These are phyloP conservation scores for Zasmidium angulare DNA, from an alignment of 2,329 filamentous ascomycete genomes.

Conservation along the genomic window DNA sequence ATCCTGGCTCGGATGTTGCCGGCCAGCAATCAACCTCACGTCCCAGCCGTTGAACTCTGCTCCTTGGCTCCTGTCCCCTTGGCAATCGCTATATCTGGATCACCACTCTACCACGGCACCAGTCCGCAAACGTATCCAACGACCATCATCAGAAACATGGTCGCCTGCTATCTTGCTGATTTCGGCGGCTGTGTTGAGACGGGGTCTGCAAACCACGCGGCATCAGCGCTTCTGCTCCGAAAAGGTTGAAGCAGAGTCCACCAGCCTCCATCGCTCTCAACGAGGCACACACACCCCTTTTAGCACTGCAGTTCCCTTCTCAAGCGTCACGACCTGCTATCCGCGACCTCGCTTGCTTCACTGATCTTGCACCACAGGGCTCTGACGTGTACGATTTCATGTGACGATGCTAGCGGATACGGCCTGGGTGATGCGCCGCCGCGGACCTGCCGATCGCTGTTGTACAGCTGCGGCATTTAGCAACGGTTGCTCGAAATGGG, in stretches of 20 bases:
- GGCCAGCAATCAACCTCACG: background rate
- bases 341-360: background rate
- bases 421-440: background rate
- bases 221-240: background rate
- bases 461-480: background rate
- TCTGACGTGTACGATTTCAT: background rate
- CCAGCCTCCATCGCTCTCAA: background rate
- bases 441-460: background rate
- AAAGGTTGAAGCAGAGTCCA: background rate
- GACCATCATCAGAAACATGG: background rate
- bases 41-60: background rate
- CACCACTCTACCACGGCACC: background rate
- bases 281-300: background rate
- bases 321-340: background rate
- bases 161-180: background rate
- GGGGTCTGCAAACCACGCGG: background rate
- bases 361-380: background rate
- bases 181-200: background rate
- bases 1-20: background rate
- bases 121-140: background rate
- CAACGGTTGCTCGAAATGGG: background rate
- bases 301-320: background rate
- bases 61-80: too few relatives aligned
- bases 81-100: background rate
- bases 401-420: background rate